Conservation (phyloP, 2,329 filamentous ascomycete species). For the Neurospora sp. region DNA sequence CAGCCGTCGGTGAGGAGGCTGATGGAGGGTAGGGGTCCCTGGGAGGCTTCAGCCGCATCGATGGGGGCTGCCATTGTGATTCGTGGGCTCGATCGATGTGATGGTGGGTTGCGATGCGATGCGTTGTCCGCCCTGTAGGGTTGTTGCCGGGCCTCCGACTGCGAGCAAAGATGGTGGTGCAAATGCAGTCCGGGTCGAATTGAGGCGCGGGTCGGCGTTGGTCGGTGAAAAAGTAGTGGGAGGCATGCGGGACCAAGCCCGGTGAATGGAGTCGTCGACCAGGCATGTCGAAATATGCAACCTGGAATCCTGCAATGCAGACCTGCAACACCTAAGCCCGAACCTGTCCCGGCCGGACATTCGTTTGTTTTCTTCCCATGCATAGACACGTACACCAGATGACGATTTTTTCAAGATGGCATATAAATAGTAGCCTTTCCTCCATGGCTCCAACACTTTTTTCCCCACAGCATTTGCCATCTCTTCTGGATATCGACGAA, state of each 20-base stretch:
- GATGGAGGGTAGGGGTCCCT: neutral
- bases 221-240: neutral
- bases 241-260: neutral
- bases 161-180: neutral
- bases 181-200: neutral
- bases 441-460: neutral
- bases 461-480: neutral
- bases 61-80: neutral
- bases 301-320: neutral
- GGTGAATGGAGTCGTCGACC: neutral
- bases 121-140: no score
- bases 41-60: neutral
- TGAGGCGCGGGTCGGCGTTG: neutral
- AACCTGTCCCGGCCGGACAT: neutral
- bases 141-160: neutral
- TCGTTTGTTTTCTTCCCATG: neutral
- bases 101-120: neutral
- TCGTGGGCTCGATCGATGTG: neutral
- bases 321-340: neutral
- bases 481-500: neutral
- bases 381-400: neutral
- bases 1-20: neutral
- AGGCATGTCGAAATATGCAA: neutral
- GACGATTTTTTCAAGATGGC: neutral
- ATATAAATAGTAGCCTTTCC: neutral